A percentile compares a stretch with the other conserved stretches of the same genome.
Conservation (phyloP, 768 basidiomycete species). For the Amanita exitialis region DNA sequence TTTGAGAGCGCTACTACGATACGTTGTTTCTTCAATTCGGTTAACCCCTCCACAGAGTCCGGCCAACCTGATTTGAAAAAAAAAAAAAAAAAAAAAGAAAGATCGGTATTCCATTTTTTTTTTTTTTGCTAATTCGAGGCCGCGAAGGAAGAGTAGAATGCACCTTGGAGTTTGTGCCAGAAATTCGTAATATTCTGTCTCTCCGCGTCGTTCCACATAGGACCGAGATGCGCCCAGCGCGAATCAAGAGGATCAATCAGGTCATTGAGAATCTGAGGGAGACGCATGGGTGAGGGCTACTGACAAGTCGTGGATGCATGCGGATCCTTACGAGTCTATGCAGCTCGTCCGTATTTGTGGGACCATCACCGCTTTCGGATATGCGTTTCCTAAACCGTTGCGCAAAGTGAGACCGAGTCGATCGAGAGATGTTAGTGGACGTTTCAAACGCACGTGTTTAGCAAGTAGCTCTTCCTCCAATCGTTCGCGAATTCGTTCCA, state of each 20-base stretch:
- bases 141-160: no score
- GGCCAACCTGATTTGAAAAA: constrained; percentile 36
- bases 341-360: constrained; percentile 42
- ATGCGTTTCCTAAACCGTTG: constrained; percentile 26
- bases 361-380: constrained; percentile 34
- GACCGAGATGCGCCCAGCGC: constrained; percentile 22
- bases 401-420: neutral
- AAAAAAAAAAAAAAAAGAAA: neutral
- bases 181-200: constrained; percentile 34
- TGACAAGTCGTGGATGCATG: no score
- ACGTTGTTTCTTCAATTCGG: constrained; percentile 36
- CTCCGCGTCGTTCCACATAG: constrained; percentile 30
- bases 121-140: no score
- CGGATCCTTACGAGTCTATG: constrained; percentile 37
- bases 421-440: neutral
- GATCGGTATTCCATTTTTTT: no score
- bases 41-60: constrained; percentile 39
- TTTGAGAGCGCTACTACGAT: constrained; percentile 52
- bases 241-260: constrained; percentile 40
- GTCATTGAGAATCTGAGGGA: constrained; percentile 40
- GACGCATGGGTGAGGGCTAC: no score
- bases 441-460: constrained; percentile 29
- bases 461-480: constrained; percentile 46
- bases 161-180: constrained; percentile 57
- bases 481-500: constrained; percentile 43